Evolutionary conservation across 805 yeast species (phyloP).

Genomic region (Millerozyma acaciae): DNA sequence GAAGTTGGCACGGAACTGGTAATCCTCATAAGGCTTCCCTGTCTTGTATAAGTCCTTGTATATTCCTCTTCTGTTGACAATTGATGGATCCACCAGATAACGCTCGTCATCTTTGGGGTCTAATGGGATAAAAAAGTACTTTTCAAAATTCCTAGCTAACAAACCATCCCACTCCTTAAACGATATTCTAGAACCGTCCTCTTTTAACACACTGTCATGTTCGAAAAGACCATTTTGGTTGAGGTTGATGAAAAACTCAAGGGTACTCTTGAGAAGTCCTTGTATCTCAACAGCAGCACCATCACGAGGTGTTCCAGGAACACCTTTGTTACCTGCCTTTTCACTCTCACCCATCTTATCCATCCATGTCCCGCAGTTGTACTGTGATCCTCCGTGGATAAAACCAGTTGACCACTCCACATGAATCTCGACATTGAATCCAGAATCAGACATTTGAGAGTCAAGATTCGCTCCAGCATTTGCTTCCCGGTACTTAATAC

Average conservation of each 20-base stretch:
- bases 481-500: slow-evolving; percentile 86
- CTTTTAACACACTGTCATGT: slow-evolving; percentile 52
- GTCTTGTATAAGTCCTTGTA: slow-evolving; percentile 82
- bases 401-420: slow-evolving; percentile 92
- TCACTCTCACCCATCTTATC: slow-evolving; percentile 97
- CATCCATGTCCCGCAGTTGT: slow-evolving; percentile 99
- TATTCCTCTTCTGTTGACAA: slow-evolving; percentile 87
- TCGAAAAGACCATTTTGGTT: slow-evolving; percentile 52
- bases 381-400: slow-evolving; percentile 86
- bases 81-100: slow-evolving; percentile 56
- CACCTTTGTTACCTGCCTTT: slow-evolving; percentile 79
- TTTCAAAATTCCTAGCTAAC: slow-evolving; percentile 72
- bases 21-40: slow-evolving; percentile 89
- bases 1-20: slow-evolving; percentile 88
- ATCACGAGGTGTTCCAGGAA: slow-evolving; percentile 96
- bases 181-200: slow-evolving; percentile 53
- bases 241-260: slow-evolving; percentile 72
- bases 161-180: slow-evolving; percentile 71
- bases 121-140: slow-evolving; percentile 70
- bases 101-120: slow-evolving; percentile 56
- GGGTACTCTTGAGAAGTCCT: slow-evolving; percentile 79
- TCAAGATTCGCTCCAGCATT: slow-evolving; percentile 89
- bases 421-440: slow-evolving; percentile 75
- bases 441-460: slow-evolving; percentile 88
- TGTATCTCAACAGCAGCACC: slow-evolving; percentile 94